Conservation (phyloP, 805 yeast genomes). For the Priceomyces haplophilus region DNA sequence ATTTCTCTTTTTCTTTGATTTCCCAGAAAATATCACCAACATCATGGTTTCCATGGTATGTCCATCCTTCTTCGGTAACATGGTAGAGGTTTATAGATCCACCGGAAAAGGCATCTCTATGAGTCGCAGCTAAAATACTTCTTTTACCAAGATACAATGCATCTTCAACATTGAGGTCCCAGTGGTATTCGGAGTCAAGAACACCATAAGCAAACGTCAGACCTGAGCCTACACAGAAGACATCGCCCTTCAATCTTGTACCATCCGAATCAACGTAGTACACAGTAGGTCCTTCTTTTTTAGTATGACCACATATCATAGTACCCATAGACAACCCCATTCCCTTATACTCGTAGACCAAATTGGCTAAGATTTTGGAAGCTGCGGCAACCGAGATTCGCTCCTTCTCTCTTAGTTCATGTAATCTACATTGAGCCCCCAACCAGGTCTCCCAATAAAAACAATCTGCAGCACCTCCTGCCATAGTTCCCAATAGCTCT, state of each 20-base stretch:
- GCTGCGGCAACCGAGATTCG: constrained; percentile 97
- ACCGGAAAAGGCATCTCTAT: constrained; percentile 97
- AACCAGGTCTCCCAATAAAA: constrained; percentile 99
- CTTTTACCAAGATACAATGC: constrained; percentile 93
- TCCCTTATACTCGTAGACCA: constrained; percentile 92
- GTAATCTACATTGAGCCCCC: constrained; percentile 92
- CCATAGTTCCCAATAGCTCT: constrained; percentile 93
- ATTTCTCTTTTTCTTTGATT: constrained; percentile 79
- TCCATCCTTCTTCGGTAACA: constrained; percentile 92
- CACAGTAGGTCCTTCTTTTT: constrained; percentile 92
- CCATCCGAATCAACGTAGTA: constrained; percentile 98
- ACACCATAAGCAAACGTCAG: constrained; percentile 99
- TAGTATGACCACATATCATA: constrained; percentile 96
- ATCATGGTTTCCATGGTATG: constrained; percentile 90
- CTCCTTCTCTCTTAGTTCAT: constrained; percentile 91
- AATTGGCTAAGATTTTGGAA: constrained; percentile 84
- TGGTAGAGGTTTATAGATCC: constrained; percentile 93
- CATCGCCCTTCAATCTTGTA: constrained; percentile 87
- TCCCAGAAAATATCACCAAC: constrained; percentile 92
- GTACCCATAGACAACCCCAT: constrained; percentile 99
- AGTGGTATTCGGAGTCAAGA: constrained; percentile 82
- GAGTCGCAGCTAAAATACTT: constrained; percentile 95
- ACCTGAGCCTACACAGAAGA: constrained; percentile 98
- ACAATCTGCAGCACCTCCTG: constrained; percentile 99
- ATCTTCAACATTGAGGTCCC: constrained; percentile 92